Percentiles rank a stretch among this genome's conserved stretches.
These are phyloP conservation scores for Porpolomopsis calyptriformis DNA, from an alignment of 768 basidiomycete genomes.

Conservation along the genomic window DNA sequence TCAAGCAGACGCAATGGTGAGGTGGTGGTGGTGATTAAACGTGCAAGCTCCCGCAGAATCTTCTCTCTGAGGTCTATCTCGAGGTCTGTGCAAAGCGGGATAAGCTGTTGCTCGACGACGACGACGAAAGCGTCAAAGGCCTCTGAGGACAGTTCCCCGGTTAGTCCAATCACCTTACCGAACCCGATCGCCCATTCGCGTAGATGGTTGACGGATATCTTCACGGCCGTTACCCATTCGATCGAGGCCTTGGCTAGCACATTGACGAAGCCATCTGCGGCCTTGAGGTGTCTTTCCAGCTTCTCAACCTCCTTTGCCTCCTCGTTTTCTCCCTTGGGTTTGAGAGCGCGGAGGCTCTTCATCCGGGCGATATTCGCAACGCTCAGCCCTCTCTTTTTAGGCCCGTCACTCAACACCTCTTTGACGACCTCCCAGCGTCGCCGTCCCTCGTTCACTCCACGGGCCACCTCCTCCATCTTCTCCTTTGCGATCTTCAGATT, in stretches of 20 bases:
- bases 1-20: constrained; percentile 57
- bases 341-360: constrained; percentile 36
- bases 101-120: constrained; percentile 44
- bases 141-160: constrained; percentile 26
- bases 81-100: constrained; percentile 42
- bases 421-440: constrained; percentile 70
- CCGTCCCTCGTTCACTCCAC: constrained; percentile 69
- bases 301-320: constrained; percentile 44
- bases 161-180: constrained; percentile 55
- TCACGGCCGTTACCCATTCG: constrained; percentile 50
- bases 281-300: constrained; percentile 47
- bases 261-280: constrained; percentile 47
- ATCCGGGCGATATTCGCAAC: constrained; percentile 53
- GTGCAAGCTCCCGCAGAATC: constrained; percentile 47
- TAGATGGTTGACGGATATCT: constrained; percentile 38
- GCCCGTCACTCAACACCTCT: constrained; percentile 43
- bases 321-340: constrained; percentile 21
- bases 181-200: constrained; percentile 57
- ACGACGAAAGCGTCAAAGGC: constrained; percentile 63
- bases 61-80: constrained; percentile 42
- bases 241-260: constrained; percentile 51
- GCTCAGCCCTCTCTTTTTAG: constrained; percentile 25
- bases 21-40: constrained; percentile 47
- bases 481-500: constrained; percentile 42
- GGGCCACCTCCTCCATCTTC: constrained; percentile 62